A percentile compares a stretch with the other conserved stretches of the same genome.
Evolutionary conservation across 2,329 filamentous ascomycete genomes (phyloP).

Genomic region (Pseudogymnoascus sp.): DNA sequence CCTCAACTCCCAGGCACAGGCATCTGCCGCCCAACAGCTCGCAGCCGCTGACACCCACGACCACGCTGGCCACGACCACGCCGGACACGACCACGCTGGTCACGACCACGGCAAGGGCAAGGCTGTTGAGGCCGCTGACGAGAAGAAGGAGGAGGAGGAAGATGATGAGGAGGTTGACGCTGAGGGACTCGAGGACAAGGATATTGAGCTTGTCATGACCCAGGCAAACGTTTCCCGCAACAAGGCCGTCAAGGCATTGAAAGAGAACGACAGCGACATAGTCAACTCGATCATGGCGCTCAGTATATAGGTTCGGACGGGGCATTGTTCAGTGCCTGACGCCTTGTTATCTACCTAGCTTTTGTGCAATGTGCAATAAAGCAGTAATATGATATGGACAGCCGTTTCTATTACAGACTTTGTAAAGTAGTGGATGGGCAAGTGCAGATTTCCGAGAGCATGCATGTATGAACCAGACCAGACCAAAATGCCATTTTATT

Average conservation of each 20-base stretch:
- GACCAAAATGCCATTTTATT: background rate
- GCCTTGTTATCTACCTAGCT: slow-evolving; percentile 4
- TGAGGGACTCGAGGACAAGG: slow-evolving; percentile 91
- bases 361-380: slow-evolving; percentile 4
- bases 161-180: slow-evolving; percentile 95
- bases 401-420: background rate
- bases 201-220: slow-evolving; percentile 98
- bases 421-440: slow-evolving; percentile 4
- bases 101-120: slow-evolving; percentile 62
- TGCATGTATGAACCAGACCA: slow-evolving; percentile 2
- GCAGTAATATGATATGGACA: slow-evolving; percentile 3
- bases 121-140: slow-evolving; percentile 56
- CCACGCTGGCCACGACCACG: slow-evolving; percentile 44
- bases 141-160: slow-evolving; percentile 73
- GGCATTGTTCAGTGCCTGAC: background rate
- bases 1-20: slow-evolving; percentile 95
- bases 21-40: slow-evolving; percentile 90
- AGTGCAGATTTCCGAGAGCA: background rate
- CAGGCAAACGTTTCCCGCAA: slow-evolving; percentile 95
- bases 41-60: slow-evolving; percentile 55
- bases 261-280: slow-evolving; percentile 99
- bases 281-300: slow-evolving; percentile 99
- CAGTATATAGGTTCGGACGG: slow-evolving; percentile 53
- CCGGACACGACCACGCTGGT: slow-evolving; percentile 54
- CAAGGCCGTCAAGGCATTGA: slow-evolving; percentile 97